Base-by-base conservation (phyloP, 2,329 filamentous ascomycete species). In the Akanthomyces uredinophilus region DNA sequence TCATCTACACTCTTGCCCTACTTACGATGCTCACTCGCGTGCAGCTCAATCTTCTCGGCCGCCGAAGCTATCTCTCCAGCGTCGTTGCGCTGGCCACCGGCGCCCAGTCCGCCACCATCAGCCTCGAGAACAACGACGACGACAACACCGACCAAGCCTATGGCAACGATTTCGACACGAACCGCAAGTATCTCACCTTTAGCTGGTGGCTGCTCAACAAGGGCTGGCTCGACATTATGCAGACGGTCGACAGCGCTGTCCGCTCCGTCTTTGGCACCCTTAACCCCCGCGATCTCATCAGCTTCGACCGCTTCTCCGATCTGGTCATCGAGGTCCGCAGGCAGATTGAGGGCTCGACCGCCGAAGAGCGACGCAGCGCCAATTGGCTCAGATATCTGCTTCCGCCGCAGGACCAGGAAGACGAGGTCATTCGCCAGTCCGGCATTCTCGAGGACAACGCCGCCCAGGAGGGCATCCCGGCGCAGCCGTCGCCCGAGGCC, bases 131-230 rank as follows among this genome's bases (percentile, higher is more conserved):
- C 74, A 88, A 96, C 70, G 94, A 97, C 72, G 93, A 97, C 72
- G 91, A 95, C 72, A 89, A 89, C 70, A 81, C 84, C 20, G 90
- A 94, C 60, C 89, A 93, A 68, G 84, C 87, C 4, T 92, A 96
- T 71, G 92, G 92, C 50, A 94, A 90, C 74, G 95, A 99, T 74
- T 97, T 96, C 68, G 93, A 97, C 74, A 96, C 92, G 39, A 99
- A 99, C 75, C 84, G 93, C 68, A 90, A 91, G 71, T 99, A 98
- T 72, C 81, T 99, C 54, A 96, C 93, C 46, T 96, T 98, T 74
- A 96, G 92, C 76, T 99, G 95, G 95, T 99, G 94, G 93, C 79
- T 99, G 52, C 81, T 99, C 53, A 94, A 99, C 76, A 86, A 87
- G 66, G 95, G 95, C 49, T 98, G 92, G 87, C 86, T 87, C 66